Evolutionary conservation across 192 early-diverging fungal species (phyloP).

Genomic region (Coemansia sp.): DNA sequence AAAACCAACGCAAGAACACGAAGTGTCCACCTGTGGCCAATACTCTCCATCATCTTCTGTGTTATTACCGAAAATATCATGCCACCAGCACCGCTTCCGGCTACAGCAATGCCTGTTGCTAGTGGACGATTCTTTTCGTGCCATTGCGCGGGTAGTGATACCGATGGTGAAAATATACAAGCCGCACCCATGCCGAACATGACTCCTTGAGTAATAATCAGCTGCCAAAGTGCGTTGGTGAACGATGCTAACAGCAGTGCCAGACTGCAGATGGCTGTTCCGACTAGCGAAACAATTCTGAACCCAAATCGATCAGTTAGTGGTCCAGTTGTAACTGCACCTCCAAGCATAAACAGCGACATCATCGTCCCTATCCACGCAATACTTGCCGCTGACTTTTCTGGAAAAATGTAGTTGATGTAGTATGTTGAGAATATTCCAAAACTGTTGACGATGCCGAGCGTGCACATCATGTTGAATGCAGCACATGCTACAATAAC

Average conservation of each 20-base stretch:
- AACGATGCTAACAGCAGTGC: constrained; percentile 37
- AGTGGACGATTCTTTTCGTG: constrained; percentile 64
- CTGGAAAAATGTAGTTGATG: constrained; percentile 37
- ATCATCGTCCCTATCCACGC: constrained; percentile 44
- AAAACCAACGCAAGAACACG: constrained; percentile 29
- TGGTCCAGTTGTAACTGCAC: constrained; percentile 30
- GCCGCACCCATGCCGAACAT: constrained; percentile 71
- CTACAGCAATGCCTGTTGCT: constrained; percentile 72
- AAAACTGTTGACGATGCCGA: constrained; percentile 46
- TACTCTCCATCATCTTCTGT: constrained; percentile 57
- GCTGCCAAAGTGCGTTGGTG: constrained; percentile 61
- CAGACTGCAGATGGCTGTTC: constrained; percentile 22
- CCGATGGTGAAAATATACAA: constrained; percentile 67
- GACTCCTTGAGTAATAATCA: constrained; percentile 70
- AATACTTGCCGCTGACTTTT: constrained; percentile 27
- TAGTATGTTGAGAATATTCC: constrained; percentile 46
- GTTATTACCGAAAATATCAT: constrained; percentile 62
- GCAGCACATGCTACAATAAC: constrained; percentile 43
- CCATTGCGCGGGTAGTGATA: constrained; percentile 72
- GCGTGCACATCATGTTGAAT: constrained; percentile 33
- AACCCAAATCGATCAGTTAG: constrained; percentile 44
- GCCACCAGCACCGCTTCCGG: constrained; percentile 76
- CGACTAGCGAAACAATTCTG: constrained; percentile 15
- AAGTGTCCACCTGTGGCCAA: constrained; percentile 43
- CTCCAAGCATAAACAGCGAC: constrained; percentile 39